phyloP scores from a whole-genome alignment of 495 filamentous ascomycete genomes.

The Neohortaea acidophila region DNA sequence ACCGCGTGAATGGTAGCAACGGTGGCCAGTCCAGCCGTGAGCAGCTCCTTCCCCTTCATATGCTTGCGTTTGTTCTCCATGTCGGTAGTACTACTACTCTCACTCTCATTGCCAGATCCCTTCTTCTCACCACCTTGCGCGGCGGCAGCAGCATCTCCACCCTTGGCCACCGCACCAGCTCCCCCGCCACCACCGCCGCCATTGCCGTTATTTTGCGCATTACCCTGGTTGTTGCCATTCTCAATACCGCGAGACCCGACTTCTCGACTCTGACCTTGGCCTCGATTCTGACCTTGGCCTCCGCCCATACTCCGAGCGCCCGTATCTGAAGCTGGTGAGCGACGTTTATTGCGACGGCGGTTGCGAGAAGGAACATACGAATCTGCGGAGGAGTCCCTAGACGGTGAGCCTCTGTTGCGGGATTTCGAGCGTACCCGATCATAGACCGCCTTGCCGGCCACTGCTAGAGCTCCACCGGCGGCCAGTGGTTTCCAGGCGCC shows the following conservation, averaged over 20 bases:
- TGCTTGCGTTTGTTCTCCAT: conserved; percentile 61
- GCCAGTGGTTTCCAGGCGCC: conserved; percentile 49
- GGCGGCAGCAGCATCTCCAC: not conserved
- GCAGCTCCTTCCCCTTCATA: conserved; percentile 66
- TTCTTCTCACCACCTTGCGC: not conserved
- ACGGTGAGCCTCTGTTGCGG: conserved; percentile 21
- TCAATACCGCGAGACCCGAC: conserved; percentile 4
- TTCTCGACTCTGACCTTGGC: conserved; percentile 14
- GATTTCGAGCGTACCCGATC: conserved; percentile 53
- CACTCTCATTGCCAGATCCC: conserved; percentile 1
- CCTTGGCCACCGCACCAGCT: conserved; percentile 2
- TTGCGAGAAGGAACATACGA: conserved; percentile 38
- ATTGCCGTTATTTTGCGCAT: too few species aligned
- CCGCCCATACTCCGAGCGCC: conserved; percentile 10
- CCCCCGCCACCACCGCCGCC: conserved; percentile 8
- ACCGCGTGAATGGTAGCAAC: conserved; percentile 84
- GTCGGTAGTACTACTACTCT: conserved; percentile 55
- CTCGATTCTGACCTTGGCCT: too few species aligned
- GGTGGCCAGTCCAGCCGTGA: conserved; percentile 70
- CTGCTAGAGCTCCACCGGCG: conserved; percentile 57
- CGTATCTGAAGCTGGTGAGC: conserved; percentile 20
- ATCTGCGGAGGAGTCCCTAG: conserved; percentile 37
- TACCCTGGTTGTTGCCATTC: conserved; percentile 1
- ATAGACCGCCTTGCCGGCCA: conserved; percentile 66
- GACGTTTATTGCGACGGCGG: conserved; percentile 16